phyloP scores from a whole-genome alignment of 78 protist species.

The Polysphondylium violaceum region DNA sequence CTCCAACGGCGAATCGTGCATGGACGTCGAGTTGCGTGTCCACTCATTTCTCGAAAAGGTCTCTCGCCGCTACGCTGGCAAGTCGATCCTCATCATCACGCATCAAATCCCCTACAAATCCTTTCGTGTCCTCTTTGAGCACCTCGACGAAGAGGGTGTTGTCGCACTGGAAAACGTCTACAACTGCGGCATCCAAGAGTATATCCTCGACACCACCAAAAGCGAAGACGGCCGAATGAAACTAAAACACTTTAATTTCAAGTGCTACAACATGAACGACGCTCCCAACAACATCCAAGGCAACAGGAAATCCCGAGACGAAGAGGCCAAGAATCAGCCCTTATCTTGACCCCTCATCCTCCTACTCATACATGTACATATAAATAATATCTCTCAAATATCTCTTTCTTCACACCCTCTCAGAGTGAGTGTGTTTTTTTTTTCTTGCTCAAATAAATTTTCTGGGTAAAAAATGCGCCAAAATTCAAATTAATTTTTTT shows the following conservation, averaged over 20 bases:
- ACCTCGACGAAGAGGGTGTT: conserved; percentile 68
- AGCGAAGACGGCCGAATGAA: conserved; percentile 66
- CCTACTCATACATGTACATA: no score
- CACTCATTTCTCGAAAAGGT: conserved; percentile 58
- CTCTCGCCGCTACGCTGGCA: conserved; percentile 61
- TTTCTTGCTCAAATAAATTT: no score
- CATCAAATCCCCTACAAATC: conserved; percentile 75
- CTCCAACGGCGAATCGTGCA: conserved; percentile 42
- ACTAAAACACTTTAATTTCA: conserved; percentile 54
- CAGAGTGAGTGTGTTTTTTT: no score
- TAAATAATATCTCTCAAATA: no score
- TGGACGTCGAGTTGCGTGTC: conserved; percentile 45
- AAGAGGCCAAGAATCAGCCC: no score
- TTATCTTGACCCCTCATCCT: no score
- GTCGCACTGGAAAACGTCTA: conserved; percentile 42
- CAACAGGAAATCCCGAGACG: background rate
- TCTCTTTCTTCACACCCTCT: no score
- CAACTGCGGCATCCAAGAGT: conserved; percentile 80
- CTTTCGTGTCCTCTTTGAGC: conserved; percentile 38
- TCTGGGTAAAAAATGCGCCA: no score
- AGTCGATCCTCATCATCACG: conserved; percentile 39
- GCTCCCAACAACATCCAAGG: background rate
- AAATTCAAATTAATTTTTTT: no score
- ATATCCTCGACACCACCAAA: conserved; percentile 49
- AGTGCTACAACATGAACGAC: conserved; percentile 2